A percentile compares a stretch with the other conserved stretches of the same genome.
Evolutionary conservation across 345 rosid genomes (phyloP).

Genomic region (Lagerstroemia speciosa): DNA sequence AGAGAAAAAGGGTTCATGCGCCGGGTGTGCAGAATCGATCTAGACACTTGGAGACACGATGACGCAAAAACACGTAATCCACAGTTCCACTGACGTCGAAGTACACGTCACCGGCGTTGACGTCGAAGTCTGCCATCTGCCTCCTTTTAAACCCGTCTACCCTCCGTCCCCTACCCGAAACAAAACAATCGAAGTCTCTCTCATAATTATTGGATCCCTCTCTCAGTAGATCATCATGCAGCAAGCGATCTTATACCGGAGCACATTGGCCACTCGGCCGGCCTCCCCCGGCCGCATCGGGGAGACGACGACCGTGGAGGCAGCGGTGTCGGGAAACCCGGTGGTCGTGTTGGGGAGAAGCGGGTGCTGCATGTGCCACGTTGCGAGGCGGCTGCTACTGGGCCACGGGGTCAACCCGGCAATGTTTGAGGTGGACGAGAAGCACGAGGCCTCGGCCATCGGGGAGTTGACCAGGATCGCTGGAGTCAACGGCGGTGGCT

Average conservation of each 20-base stretch:
- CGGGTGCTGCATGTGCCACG: conserved; percentile 10
- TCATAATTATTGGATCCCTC: not conserved
- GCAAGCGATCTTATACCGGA: conserved; percentile 7
- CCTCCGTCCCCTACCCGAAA: not conserved
- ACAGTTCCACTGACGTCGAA: not conserved
- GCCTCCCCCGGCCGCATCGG: not conserved
- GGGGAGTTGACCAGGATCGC: conserved; percentile 1
- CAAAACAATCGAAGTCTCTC: not conserved
- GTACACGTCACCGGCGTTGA: not conserved
- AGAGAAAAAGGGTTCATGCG: no score
- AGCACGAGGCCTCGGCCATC: not conserved
- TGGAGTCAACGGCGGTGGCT: not conserved
- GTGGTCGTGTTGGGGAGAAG: conserved; percentile 7
- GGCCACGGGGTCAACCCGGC: conserved; percentile 12
- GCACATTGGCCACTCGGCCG: not conserved
- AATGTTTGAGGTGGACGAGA: conserved; percentile 5
- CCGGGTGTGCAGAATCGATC: no score
- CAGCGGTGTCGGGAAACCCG: not conserved
- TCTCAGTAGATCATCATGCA: conserved; percentile 4
- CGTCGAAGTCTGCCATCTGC: not conserved
- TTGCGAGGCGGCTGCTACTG: conserved; percentile 1
- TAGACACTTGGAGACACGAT: not conserved
- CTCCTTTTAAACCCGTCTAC: not conserved
- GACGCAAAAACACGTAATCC: not conserved
- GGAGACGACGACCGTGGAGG: not conserved